Percentiles rank a stretch among this genome's conserved stretches.
Evolutionary conservation across 23 red algal genomes (phyloP).

Genomic region (Gracilaria caudata): DNA sequence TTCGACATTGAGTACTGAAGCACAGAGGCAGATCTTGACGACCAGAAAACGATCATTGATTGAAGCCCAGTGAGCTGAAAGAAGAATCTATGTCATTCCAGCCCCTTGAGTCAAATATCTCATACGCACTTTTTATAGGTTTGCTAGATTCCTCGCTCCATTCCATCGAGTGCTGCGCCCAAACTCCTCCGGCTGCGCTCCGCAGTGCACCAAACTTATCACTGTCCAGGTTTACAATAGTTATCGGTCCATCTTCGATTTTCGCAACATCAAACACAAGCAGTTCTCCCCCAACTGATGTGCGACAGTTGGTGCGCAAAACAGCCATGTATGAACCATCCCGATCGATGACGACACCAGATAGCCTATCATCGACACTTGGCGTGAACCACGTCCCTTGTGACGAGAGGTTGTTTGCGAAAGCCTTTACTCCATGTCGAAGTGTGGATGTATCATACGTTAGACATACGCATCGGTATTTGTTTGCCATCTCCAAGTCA

Average conservation of each 20-base stretch:
- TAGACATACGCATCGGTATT: conserved; percentile 1
- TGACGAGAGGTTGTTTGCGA: not conserved
- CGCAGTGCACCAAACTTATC: conserved; percentile 29
- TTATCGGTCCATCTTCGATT: conserved; percentile 32
- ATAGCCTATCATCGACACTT: not conserved
- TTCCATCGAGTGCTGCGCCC: conserved; percentile 17
- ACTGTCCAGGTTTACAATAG: conserved; percentile 2
- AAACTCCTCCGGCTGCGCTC: conserved; percentile 32
- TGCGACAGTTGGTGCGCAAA: not conserved
- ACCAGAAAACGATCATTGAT: conserved; percentile 9
- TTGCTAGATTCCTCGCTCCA: conserved; percentile 48
- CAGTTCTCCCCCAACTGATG: not conserved
- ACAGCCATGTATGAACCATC: conserved; percentile 1
- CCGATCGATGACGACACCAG: not conserved
- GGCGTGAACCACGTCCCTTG: not conserved
- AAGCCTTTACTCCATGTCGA: conserved; percentile 4
- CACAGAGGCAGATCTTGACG: too few relatives aligned
- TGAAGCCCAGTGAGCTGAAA: conserved; percentile 56
- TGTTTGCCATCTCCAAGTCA: not conserved
- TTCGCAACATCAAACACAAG: conserved; percentile 4
- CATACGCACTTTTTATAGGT: conserved; percentile 57
- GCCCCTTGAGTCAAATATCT: conserved; percentile 51
- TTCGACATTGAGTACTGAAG: too few relatives aligned
- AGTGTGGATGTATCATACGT: conserved; percentile 3
- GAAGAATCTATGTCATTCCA: conserved; percentile 69